A percentile compares a stretch with the other conserved stretches of the same genome.
These are phyloP conservation scores for Arthromyces matolae DNA, from an alignment of 768 basidiomycete species.

Conservation along the genomic window DNA sequence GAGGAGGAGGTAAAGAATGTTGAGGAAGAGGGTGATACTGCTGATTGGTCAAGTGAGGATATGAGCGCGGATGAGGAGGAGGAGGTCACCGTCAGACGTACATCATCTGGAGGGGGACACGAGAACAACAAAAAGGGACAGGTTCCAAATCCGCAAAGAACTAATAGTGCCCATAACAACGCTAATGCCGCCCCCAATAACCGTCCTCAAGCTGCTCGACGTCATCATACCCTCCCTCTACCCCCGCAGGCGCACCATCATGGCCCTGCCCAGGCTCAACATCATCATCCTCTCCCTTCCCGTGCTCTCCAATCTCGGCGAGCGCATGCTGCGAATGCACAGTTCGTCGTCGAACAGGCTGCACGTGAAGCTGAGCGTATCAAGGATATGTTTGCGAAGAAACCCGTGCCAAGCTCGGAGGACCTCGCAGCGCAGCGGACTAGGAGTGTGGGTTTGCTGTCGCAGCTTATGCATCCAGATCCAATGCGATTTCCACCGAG, in stretches of 20 bases:
- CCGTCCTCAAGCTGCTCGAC: conserved; percentile 16
- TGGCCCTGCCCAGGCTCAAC: conserved; percentile 10
- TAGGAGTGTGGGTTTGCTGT: conserved; percentile 52
- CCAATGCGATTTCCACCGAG: conserved; percentile 53
- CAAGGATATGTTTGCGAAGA: conserved; percentile 70
- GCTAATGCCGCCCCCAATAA: not conserved
- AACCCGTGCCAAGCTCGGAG: conserved; percentile 62
- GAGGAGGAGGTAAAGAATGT: conserved; percentile 34
- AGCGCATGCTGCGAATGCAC: conserved; percentile 20
- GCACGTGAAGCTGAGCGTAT: conserved; percentile 61
- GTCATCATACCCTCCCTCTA: not conserved
- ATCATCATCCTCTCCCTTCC: conserved; percentile 19
- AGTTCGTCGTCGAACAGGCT: conserved; percentile 41
- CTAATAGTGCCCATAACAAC: not conserved
- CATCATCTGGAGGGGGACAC: not conserved
- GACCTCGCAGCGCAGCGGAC: conserved; percentile 38
- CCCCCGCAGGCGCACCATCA: conserved; percentile 17
- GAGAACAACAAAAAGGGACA: conserved; percentile 6
- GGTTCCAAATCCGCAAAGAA: not conserved
- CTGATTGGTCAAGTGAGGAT: conserved; percentile 62
- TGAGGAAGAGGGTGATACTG: conserved; percentile 44
- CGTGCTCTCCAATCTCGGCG: conserved; percentile 22
- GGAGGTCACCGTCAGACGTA: too few relatives aligned
- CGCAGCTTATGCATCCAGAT: conserved; percentile 70
- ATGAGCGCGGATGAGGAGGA: conserved; percentile 36